Evolutionary conservation across 2,329 filamentous ascomycete genomes (phyloP), one percentile per base, ranked within the genome.

Genomic region (Xylaria sp.): DNA sequence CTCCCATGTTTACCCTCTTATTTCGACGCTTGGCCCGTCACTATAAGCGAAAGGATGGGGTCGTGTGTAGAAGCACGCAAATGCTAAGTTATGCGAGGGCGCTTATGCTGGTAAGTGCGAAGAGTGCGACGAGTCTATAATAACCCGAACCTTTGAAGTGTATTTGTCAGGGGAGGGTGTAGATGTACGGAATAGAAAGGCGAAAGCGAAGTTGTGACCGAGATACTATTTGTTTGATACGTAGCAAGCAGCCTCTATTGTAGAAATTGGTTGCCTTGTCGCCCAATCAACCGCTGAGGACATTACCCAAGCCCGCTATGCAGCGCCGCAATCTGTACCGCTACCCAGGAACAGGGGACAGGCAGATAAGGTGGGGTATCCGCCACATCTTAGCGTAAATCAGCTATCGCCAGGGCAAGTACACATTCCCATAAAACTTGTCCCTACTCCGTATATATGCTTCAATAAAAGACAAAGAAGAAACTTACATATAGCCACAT

Each of bases 1-100:
- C 72, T 67, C 70, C 72, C 72, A 73, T 73, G 29, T 42, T 65
- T 65, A 60, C 60, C 35, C 54, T 44, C 21, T 61, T 29, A 35
- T 40, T 12, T 51, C 25, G 29, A 44, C 27, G 29, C 35, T 48
- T 32, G 32, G n/a, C 16, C 25, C 35, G 42, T 12, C 27, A 21
- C 37, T 37, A 9, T 32, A 40, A n/a, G 47, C 9, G 13, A 55
- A 42, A 32, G 47, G 29, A 23, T 59, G 18, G 27, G 40, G 23
- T 29, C 6, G 61, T 21, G 47, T 53, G 37, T 25, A 23, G 21
- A 27, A 32, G 60, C 37, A 50, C 23, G 13, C 10, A 54, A 21
- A 54, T 32, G 8, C 9, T n/a, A 23, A 12, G 54, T 6, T 6
- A 58, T 58, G 13, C 18, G 18, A 50, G 37, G 21, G 25, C n/a